Base-by-base conservation (phyloP, 768 basidiomycete genomes). In the Leccinum obscurum region DNA sequence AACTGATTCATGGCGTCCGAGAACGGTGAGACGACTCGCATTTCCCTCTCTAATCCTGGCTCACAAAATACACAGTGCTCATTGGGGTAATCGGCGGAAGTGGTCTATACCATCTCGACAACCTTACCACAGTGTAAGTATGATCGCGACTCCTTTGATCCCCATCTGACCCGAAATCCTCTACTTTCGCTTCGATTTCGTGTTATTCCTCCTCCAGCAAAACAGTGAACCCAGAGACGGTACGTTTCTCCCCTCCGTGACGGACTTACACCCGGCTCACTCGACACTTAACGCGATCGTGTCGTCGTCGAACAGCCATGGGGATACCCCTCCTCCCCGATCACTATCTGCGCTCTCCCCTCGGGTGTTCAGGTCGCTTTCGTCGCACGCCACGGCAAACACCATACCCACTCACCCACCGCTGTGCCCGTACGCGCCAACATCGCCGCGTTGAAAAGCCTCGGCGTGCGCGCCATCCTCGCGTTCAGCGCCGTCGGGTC, bases 401-500 rank as follows among this genome's bases (percentile, higher is more conserved):
- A 85, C 10, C 96, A 98, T 78, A 81, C 77, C 62, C 84, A 94
- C 74, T 70, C 82, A 15, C 96, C 96, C 2, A 90, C 93, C 6
- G 71, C 82, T 35, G 90, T 98, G 8, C 95, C 95, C 52, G 76
- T 81, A 0, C 87, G 92, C 55, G 96, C 96, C 64, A 99, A 98
- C 81, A 94, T 98, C 69, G 90, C 95, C 30, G 96, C 95, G 0
- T 83, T 98, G 70, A 98, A 98, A 76, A 88, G 86, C 46, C 81
- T 98, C 65, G 96, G 96, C 46, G 91, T 94, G 8, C 85, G 88
- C 64, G 92, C 87, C 53, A 85, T 98, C 71, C 80, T 98, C 64
- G 94, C 95, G 7, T 98, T 98, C 82, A 92, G 90, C 39, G 95
- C 96, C 17, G 96, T 98, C 50, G 96, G 96, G 28, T 95, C 92